Base-by-base conservation (phyloP, 2,329 filamentous ascomycete species). In the Neofusicoccum parvum region DNA sequence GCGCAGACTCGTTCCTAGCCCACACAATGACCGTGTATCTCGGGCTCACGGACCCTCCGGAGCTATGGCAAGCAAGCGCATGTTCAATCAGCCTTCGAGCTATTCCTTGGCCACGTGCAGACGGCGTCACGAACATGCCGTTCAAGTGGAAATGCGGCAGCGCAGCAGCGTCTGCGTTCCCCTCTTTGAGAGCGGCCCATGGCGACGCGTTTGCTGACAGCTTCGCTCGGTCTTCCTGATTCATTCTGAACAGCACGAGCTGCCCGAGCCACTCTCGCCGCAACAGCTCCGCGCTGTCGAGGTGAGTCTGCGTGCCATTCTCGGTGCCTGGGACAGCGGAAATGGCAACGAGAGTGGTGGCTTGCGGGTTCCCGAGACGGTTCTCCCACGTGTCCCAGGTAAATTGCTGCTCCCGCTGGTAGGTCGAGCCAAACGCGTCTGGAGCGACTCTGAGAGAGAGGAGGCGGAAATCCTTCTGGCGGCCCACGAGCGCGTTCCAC, bases 61-160 rank as follows among this genome's bases (percentile, higher is more conserved):
- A 15, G 12, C 50, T 60, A 17, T 67, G 72, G 23, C 70, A 65
- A 3, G 46, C 60, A 15, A 75, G 32, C 12, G 74, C 74, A 36
- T 70, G 68, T 15, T 69, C 65, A 12, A 77, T 67, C 32, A 78
- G 66, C 12, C 56, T 67, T 39, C 62, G 70, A 6, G 74, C 76
- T 10, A 77, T 34, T 11, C 75, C 75, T n/a, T 17, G 36, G 3
- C 70, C 62, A 43, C 74, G 67, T 10, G 69, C 70, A n/a, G 58
- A 56, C 9, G 71, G 69, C 6, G 70, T 58, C 7, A 77, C 73
- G 63, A 74, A 77, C 37, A 73, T 69, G 37, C 69, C 74, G 59
- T 70, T 73, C 3, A 76, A 68, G 45, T 73, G 69, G 67, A 71
- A 72, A 59, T 68, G 67, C 46, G 27, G 45, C 17, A 45, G 23